Base-by-base conservation (phyloP, 768 basidiomycete species). In the Kwoniella dejecticola region DNA sequence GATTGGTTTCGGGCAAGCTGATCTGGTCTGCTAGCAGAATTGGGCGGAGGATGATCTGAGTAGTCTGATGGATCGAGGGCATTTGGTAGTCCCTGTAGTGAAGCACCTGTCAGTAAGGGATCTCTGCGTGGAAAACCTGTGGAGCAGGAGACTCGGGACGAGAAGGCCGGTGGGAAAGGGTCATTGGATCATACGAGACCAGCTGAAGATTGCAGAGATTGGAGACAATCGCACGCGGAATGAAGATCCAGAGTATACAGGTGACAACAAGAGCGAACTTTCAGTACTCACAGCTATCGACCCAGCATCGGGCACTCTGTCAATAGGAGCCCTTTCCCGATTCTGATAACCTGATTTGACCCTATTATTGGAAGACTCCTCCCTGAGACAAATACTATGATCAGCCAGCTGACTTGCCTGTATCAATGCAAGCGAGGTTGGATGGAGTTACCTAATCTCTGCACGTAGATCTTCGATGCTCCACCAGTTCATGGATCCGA, bases 321-420 rank as follows among this genome's bases (percentile, higher is more conserved):
- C 88, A 62, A 91, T 90, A 40, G 89, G 88, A 8, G 87, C 86
- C 50, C 72, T 70, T 3, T 66, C 66, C 24, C 88, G 84, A 60
- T 84, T 83, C 40, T 62, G 40, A 40, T 88, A 84, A 21, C 88
- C 89, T 6, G 89, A 89, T 74, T 89, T 90, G 74, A 92, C 80
- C 41, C 89, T 86, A 78, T 92, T 91, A 73, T 91, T 92, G 13
- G 88, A 86, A 2, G 87, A 85, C 19, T 85, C 84, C 79, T 91
- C 89, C 48, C 90, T 91, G n/a, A 10, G 8, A 55, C 47, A 19
- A 40, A 24, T 33, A 33, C 12, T 19, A 8, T 33, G 30, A 30
- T 53, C 21, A 56, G 54, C 54, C 27, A 26, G 21, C 36, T n/a
- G 41, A 42, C 17, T 8, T 17, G 17, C 17, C 8, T 38, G 4